phyloP scores from a whole-genome alignment of 345 rosid genomes.

The Citrus cavaleriei region DNA sequence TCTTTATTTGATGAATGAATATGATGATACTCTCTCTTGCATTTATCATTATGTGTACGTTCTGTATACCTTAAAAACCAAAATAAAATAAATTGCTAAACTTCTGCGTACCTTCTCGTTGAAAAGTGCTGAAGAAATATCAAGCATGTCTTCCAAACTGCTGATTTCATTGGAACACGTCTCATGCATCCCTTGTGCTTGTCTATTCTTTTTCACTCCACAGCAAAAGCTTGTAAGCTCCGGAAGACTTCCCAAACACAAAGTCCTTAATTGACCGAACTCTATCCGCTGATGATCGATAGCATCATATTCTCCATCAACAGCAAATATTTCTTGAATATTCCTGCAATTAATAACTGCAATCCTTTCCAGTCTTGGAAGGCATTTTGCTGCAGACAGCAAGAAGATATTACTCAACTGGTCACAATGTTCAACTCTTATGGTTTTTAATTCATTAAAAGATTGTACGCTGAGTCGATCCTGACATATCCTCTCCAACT shows the following conservation, averaged over 20 bases:
- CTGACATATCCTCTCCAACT: constrained; percentile 9
- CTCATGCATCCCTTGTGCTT: too few relatives aligned
- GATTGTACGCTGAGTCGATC: background rate
- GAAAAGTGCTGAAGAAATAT: background rate
- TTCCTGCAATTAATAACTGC: background rate
- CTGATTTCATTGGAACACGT: background rate
- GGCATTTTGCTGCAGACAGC: constrained; percentile 6
- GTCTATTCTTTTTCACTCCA: background rate
- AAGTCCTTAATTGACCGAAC: background rate
- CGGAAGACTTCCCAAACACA: background rate
- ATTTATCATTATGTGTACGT: too few relatives aligned
- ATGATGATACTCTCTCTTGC: too few relatives aligned
- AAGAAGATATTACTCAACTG: background rate
- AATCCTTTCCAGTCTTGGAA: constrained; percentile 15
- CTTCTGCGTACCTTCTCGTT: background rate
- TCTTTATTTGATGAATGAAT: too few relatives aligned
- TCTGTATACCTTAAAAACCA: too few relatives aligned
- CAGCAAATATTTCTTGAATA: constrained; percentile 10
- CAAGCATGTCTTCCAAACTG: background rate
- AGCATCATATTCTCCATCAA: background rate
- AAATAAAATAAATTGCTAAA: background rate
- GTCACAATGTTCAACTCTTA: constrained; percentile 3
- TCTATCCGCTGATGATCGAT: background rate
- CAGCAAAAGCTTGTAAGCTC: background rate
- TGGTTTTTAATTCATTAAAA: constrained; percentile 10